Percentiles rank a stretch among this genome's conserved stretches.
Evolutionary conservation across 345 rosid species (phyloP).

Genomic region (Draba incana): DNA sequence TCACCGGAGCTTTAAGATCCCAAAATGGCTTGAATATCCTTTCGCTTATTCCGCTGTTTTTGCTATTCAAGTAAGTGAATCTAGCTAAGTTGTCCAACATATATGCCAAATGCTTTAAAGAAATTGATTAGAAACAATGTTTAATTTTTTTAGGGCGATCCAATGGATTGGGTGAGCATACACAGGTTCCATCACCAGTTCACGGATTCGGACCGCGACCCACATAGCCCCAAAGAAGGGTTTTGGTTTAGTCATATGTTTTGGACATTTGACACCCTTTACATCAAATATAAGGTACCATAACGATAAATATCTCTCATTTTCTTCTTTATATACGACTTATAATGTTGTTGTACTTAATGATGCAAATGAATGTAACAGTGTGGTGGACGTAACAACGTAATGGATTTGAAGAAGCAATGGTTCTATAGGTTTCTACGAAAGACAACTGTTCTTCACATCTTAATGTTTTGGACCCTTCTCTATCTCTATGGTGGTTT

Average conservation of each 20-base stretch:
- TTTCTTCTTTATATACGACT: not conserved
- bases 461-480: conserved; percentile 52
- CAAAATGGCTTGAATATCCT: conserved; percentile 79
- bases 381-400: conserved; percentile 61
- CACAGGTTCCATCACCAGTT: conserved; percentile 88
- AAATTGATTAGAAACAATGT: not conserved
- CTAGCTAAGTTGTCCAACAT: not conserved
- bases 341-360: not conserved
- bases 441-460: conserved; percentile 62
- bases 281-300: conserved; percentile 54
- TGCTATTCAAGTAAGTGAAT: conserved; percentile 65
- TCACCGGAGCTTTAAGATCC: conserved; percentile 78
- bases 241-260: conserved; percentile 81
- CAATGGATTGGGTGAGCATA: conserved; percentile 90
- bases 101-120: not conserved
- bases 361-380: conserved; percentile 4
- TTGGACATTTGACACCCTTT: conserved; percentile 71
- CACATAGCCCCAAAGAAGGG: conserved; percentile 87
- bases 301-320: not conserved
- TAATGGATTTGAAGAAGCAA: conserved; percentile 78
- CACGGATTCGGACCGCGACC: conserved; percentile 81
- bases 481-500: conserved; percentile 69
- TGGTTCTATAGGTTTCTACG: conserved; percentile 69
- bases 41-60: conserved; percentile 74
- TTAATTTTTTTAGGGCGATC: conserved; percentile 45